Percentiles rank a stretch among this genome's conserved stretches.
Evolutionary conservation across 108 stramenopile genomes (phyloP).

Genomic region (Nitzschia palea): DNA sequence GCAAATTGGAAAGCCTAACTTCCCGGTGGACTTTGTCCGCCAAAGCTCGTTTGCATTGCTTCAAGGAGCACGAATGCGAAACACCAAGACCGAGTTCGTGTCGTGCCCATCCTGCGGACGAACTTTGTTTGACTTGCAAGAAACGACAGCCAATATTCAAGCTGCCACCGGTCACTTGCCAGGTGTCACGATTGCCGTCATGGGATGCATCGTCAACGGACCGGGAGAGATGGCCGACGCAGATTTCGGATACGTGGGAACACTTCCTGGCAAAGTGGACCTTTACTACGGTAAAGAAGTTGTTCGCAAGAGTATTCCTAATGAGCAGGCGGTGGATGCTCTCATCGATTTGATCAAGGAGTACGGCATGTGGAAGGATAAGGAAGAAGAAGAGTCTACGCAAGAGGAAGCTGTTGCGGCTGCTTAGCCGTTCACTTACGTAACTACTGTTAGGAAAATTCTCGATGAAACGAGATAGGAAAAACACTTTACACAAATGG

Average conservation of each 20-base stretch:
- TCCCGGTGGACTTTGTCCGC: slow-evolving; percentile 85
- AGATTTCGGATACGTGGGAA: slow-evolving; percentile 97
- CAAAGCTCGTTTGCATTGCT: slow-evolving; percentile 84
- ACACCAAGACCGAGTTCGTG: slow-evolving; percentile 97
- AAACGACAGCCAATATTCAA: slow-evolving; percentile 90
- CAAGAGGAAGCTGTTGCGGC: slow-evolving; percentile 45
- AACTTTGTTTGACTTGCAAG: slow-evolving; percentile 96
- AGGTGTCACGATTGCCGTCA: slow-evolving; percentile 96
- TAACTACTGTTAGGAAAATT: slow-evolving; percentile 3
- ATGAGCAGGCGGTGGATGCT: slow-evolving; percentile 91
- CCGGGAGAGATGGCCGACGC: slow-evolving; percentile 99
- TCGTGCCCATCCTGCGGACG: slow-evolving; percentile 97
- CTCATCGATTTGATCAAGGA: slow-evolving; percentile 94
- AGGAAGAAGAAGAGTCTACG: slow-evolving; percentile 75
- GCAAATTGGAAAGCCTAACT: slow-evolving; percentile 56
- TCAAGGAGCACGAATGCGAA: slow-evolving; percentile 96
- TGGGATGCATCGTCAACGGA: slow-evolving; percentile 99
- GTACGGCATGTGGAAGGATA: slow-evolving; percentile 94
- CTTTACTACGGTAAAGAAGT: slow-evolving; percentile 96
- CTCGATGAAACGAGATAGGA: background rate
- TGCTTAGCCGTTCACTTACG: slow-evolving; percentile 17
- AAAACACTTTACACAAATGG: no score
- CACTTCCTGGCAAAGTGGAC: slow-evolving; percentile 94
- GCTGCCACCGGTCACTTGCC: slow-evolving; percentile 95
- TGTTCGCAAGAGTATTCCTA: slow-evolving; percentile 88